Evolutionary conservation across 345 rosid species (phyloP).

Genomic region (Melastoma malabathricum): DNA sequence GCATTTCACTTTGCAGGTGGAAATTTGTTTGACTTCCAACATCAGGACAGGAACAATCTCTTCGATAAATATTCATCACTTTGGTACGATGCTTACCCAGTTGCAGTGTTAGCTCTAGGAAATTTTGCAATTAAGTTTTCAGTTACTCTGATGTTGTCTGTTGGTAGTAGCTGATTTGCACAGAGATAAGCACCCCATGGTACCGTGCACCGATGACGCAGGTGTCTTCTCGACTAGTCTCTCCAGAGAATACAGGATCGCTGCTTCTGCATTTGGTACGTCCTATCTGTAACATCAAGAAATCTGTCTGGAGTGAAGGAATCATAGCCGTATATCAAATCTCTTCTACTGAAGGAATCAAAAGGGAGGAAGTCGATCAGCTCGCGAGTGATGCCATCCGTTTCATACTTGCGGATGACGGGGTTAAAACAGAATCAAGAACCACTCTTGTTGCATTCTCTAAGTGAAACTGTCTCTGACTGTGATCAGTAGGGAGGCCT

Average conservation of each 20-base stretch:
- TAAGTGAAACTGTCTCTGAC: constrained; percentile 18
- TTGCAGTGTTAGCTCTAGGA: no score
- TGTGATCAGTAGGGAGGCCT: no score
- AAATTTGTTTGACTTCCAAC: constrained; percentile 93
- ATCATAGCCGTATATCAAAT: constrained; percentile 3
- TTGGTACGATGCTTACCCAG: constrained; percentile 31
- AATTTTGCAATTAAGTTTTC: neutral
- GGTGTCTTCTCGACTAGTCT: constrained; percentile 85
- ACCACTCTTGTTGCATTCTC: constrained; percentile 16
- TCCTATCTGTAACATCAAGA: constrained; percentile 5
- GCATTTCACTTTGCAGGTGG: constrained; percentile 49
- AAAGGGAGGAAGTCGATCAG: constrained; percentile 46
- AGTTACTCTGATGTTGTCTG: neutral
- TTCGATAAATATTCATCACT: constrained; percentile 81
- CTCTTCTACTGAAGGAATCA: constrained; percentile 32
- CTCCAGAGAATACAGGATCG: constrained; percentile 53
- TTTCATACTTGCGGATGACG: constrained; percentile 56
- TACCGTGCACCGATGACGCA: constrained; percentile 75
- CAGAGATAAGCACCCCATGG: constrained; percentile 55
- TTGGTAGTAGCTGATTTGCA: constrained; percentile 51
- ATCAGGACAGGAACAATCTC: constrained; percentile 64
- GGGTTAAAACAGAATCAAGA: constrained; percentile 41
- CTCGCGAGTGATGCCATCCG: constrained; percentile 48
- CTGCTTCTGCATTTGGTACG: constrained; percentile 67
- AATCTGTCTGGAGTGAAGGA: constrained; percentile 3